These are phyloP conservation scores for Cucurbita ficifolia DNA, from an alignment of 306 rosid species.

Conservation along the genomic window DNA sequence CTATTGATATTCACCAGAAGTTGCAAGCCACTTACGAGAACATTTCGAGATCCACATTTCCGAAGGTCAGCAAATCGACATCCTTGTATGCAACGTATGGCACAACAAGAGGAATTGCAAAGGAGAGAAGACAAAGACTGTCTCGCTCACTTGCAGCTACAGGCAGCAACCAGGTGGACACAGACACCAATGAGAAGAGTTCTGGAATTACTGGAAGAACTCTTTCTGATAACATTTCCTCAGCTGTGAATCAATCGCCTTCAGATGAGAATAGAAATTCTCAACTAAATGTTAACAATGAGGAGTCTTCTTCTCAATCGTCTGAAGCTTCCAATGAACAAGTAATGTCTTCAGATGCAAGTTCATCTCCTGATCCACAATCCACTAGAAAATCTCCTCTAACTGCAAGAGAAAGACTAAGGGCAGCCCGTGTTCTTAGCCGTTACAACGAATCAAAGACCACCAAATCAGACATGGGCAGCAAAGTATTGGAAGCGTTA, in stretches of 20 bases:
- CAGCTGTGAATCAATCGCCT: conserved; percentile 15
- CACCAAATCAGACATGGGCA: conserved; percentile 52
- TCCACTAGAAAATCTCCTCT: conserved; percentile 30
- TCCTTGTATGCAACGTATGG: conserved; percentile 17
- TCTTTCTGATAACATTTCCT: conserved; percentile 11
- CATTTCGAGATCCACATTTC: conserved; percentile 34
- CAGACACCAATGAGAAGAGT: conserved; percentile 34
- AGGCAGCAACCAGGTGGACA: conserved; percentile 45
- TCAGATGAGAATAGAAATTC: conserved; percentile 13
- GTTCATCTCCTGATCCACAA: conserved; percentile 16
- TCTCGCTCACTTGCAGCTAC: conserved; percentile 51
- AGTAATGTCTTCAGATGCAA: conserved; percentile 14
- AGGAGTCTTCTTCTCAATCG: conserved; percentile 25
- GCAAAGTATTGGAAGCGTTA: conserved; percentile 60
- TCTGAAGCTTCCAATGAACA: conserved; percentile 35
- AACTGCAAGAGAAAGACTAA: conserved; percentile 71
- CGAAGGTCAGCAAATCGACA: conserved; percentile 24
- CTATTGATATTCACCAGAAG: conserved; percentile 25
- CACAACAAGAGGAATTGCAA: conserved; percentile 22
- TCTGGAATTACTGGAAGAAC: conserved; percentile 23
- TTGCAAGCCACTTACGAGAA: conserved; percentile 38
- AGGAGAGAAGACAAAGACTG: conserved; percentile 21
- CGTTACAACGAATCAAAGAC: conserved; percentile 44
- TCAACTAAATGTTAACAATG: conserved; percentile 19
- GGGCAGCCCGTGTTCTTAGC: conserved; percentile 60